Base-by-base conservation (phyloP, 2,329 filamentous ascomycete genomes). In the Stachybotrys elegans region DNA sequence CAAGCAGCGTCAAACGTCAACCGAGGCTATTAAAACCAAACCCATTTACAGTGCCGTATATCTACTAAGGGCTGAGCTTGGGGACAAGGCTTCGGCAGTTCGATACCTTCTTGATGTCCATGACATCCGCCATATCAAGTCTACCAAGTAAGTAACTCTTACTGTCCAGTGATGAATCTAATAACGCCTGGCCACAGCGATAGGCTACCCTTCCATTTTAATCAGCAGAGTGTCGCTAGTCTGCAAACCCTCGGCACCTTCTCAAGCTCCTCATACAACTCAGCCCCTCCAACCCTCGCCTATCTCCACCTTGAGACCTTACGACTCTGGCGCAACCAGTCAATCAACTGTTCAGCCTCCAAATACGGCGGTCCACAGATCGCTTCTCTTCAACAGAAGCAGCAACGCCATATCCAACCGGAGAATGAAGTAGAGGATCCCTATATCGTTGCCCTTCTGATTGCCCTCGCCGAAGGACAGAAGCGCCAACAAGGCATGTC, bases 391-490 rank as follows among this genome's bases (percentile, higher is more conserved):
- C 25, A n/a, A 29, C 9, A 29, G 44, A 47, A 38, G 23, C 40
- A 48, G 39, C 43, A 47, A 34, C 42, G 48, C 48, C 42, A 39
- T 31, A 17, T 17, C n/a, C 27, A 34, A 23, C 16, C 13, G n/a
- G n/a, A n/a, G n/a, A n/a, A n/a, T n/a, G n/a, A n/a, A n/a, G n/a
- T n/a, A n/a, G n/a, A n/a, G n/a, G n/a, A n/a, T n/a, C n/a, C n/a
- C n/a, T n/a, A n/a, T n/a, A n/a, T n/a, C n/a, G n/a, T n/a, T n/a
- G n/a, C n/a, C n/a, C n/a, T n/a, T n/a, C n/a, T n/a, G n/a, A n/a
- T n/a, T n/a, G n/a, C n/a, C n/a, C n/a, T n/a, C n/a, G n/a, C n/a
- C n/a, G n/a, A n/a, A n/a, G n/a, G n/a, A n/a, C n/a, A n/a, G n/a
- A n/a, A n/a, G n/a, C n/a, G n/a, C n/a, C n/a, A n/a, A n/a, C n/a